Base-by-base conservation (phyloP, 768 basidiomycete species). In the Amanita thiersii region DNA sequence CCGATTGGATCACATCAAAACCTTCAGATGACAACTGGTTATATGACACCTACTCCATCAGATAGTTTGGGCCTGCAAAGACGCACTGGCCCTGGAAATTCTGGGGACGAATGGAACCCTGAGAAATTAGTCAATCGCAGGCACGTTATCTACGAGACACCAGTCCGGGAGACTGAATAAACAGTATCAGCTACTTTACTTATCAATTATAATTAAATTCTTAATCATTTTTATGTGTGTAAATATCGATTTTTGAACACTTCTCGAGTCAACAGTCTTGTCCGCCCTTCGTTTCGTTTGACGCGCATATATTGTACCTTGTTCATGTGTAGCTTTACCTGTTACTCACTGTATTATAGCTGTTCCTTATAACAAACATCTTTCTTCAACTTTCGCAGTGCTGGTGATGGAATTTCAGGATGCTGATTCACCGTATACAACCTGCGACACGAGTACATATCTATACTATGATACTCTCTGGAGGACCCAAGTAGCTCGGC, bases 401-500 rank as follows among this genome's bases (percentile, higher is more conserved):
- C n/a, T n/a, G n/a, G n/a, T n/a, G n/a, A n/a, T n/a, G n/a, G n/a
- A n/a, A n/a, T n/a, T n/a, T n/a, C n/a, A n/a, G n/a, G n/a, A n/a
- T n/a, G n/a, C n/a, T n/a, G n/a, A n/a, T n/a, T n/a, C n/a, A n/a
- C n/a, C n/a, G n/a, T n/a, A n/a, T n/a, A n/a, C n/a, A n/a, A n/a
- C n/a, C n/a, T n/a, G n/a, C n/a, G n/a, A n/a, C n/a, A n/a, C n/a
- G n/a, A n/a, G n/a, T n/a, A n/a, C n/a, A n/a, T n/a, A n/a, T n/a
- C n/a, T 39, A 58, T 12, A 56, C 40, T n/a, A 51, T 40, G 25
- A 65, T 45, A 52, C 75, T 77, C 55, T 81, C 79, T 1, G 79
- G 77, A 24, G 79, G 79, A 5, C 79, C 79, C 24, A 82, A 63
- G 52, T 79, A 82, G 48, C 76, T 79, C 0, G 69, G 56, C 35